Evolutionary conservation across 805 yeast genomes (phyloP), one percentile per base, ranked within the genome.

Genomic region (Cyberlindnera petersonii): DNA sequence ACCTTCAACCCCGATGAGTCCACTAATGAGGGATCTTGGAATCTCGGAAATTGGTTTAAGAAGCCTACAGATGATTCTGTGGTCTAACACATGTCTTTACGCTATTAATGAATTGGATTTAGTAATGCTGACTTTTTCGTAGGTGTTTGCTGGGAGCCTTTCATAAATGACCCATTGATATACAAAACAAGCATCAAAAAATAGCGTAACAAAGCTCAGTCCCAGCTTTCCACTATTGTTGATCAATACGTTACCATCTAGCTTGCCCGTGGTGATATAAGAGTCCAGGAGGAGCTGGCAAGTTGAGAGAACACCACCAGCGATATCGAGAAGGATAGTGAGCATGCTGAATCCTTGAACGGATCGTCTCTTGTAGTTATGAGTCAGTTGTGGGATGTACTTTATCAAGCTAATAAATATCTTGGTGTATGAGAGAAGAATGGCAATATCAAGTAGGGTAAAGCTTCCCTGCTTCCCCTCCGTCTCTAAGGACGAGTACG

Each of bases 291-390:
- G 46, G 8, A 56, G 32, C 32, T 55, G 59, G 5, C 31, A 15
- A 7, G 40, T 47, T 1, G 61, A 55, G 4, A 56, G 39, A 2
- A 48, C 18, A 9, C 71, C 66, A 13, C 73, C 73, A 8, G 58
- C 44, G 13, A 58, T 33, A 49, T 68, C 73, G 17, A 66, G 42
- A 5, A 52, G 37, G 1, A 64, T 63, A 2, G 69, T 63, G 9
- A 86, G 73, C 46, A 91, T 74, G 40, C 96, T 82, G 51, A 93
- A 80, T 2, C 98, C 98, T 40, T 77, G 73, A 39, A 88, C 88
- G 5, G 95, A 83, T 53, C 80, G 77, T 48, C 95, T 75, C 33
- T 67, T 67, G 58, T 79, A 75, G 63, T 91, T 91, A 56, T 85
- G 94, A 41, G 74, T 64, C 38, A 91, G 83, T 61, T 91, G 98